Evolutionary conservation across 2,329 filamentous ascomycete genomes (phyloP).

Genomic region (Ceratocystis lukuohia): DNA sequence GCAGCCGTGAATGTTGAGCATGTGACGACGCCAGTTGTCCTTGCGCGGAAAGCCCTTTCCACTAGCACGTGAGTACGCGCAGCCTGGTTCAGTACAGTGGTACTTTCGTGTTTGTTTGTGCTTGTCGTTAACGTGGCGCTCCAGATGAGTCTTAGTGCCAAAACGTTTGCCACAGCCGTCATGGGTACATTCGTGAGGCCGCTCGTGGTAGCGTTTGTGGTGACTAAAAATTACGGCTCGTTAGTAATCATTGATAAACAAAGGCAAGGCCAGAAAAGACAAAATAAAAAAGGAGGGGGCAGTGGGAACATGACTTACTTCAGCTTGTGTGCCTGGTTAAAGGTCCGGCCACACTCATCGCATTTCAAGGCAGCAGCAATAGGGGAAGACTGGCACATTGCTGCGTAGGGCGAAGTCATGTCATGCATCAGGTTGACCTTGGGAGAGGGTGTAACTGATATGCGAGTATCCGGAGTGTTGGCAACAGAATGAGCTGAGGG

Average conservation of each 20-base stretch:
- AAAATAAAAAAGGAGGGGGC: background rate
- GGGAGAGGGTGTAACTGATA: constrained; percentile 32
- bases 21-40: constrained; percentile 50
- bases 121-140: constrained; percentile 49
- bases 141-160: constrained; percentile 48
- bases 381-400: constrained; percentile 17
- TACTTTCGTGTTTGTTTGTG: constrained; percentile 47
- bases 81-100: constrained; percentile 41
- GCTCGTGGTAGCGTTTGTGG: constrained; percentile 47
- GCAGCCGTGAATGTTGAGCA: constrained; percentile 43
- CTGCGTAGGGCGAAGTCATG: constrained; percentile 27
- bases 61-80: constrained; percentile 42
- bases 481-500: constrained; percentile 29
- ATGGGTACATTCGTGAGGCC: constrained; percentile 44
- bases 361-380: constrained; percentile 26
- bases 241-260: constrained; percentile 21
- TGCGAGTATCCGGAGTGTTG: constrained; percentile 36
- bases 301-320: constrained; percentile 32
- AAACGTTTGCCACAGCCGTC: constrained; percentile 41
- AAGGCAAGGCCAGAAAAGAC: background rate
- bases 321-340: constrained; percentile 47
- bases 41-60: constrained; percentile 48
- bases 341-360: constrained; percentile 33
- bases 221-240: constrained; percentile 30
- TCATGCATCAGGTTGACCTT: constrained; percentile 28